A percentile compares a stretch with the other conserved stretches of the same genome.
Conservation (phyloP, 441 rosid genomes). For the Corymbia calophylla region DNA sequence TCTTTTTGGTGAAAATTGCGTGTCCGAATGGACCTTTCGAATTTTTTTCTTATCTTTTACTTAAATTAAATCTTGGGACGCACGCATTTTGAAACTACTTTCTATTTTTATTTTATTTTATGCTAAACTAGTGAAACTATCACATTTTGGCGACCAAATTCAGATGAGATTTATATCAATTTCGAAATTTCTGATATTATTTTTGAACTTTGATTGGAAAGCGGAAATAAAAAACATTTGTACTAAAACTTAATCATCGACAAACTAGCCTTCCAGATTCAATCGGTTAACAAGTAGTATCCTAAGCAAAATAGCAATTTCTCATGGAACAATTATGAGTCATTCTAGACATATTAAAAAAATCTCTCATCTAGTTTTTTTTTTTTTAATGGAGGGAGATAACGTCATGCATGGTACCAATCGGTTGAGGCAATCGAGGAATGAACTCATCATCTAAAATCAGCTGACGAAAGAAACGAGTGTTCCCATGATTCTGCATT, state of each 20-base stretch:
- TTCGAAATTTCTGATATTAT: background rate
- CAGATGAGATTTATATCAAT: background rate
- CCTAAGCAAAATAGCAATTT: background rate
- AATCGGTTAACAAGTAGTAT: background rate
- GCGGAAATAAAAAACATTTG: background rate
- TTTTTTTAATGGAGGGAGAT: background rate
- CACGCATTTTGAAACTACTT: no score
- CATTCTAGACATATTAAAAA: background rate
- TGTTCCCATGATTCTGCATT: background rate
- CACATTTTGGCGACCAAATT: background rate
- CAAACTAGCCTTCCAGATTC: background rate
- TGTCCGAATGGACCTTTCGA: background rate
- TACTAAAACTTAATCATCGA: background rate
- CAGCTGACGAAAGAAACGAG: background rate
- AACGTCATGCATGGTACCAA: background rate
- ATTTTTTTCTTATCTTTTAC: background rate
- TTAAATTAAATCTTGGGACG: background rate
- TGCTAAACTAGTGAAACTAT: background rate
- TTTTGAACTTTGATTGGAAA: background rate
- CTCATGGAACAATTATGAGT: background rate
- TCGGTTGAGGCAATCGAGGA: background rate
- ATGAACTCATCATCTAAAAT: background rate
- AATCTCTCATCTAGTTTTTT: background rate
- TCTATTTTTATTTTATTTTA: no score
- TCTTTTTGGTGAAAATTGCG: background rate